These are phyloP conservation scores for Noccaea caerulescens DNA, from an alignment of 345 rosid genomes.

Conservation along the genomic window DNA sequence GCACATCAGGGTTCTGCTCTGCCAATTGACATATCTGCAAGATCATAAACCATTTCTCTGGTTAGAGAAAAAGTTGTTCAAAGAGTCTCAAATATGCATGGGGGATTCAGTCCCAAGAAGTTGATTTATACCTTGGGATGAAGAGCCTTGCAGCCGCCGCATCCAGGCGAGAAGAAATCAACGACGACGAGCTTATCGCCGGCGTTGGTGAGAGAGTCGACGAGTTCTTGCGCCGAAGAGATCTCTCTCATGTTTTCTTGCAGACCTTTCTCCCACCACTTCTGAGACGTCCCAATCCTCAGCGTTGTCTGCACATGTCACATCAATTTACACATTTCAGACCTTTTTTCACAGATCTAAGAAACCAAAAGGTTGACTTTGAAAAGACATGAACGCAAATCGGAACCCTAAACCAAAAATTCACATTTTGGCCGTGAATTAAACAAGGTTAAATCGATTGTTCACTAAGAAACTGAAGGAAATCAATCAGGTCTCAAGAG, in stretches of 20 bases:
- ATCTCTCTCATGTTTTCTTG: constrained; percentile 86
- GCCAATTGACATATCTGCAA: constrained; percentile 83
- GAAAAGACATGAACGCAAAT: constrained; percentile 3
- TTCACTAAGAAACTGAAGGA: not conserved
- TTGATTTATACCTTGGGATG: constrained; percentile 77
- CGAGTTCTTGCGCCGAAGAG: constrained; percentile 83
- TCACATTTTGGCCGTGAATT: not conserved
- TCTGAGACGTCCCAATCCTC: constrained; percentile 62
- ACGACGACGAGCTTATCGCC: constrained; percentile 87
- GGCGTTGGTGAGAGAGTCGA: constrained; percentile 62
- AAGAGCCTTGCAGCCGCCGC: constrained; percentile 96
- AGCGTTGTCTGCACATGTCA: constrained; percentile 47
- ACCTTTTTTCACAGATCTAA: not conserved
- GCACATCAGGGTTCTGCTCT: constrained; percentile 73
- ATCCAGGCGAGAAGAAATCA: constrained; percentile 96
- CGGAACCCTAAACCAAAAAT: not conserved
- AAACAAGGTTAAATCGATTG: not conserved
- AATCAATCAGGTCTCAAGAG: not conserved
- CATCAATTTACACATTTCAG: constrained; percentile 16
- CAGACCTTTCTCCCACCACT: constrained; percentile 91
- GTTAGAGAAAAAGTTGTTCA: not conserved
- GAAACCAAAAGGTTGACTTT: not conserved
- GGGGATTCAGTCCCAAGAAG: not conserved
- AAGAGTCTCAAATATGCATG: too few relatives aligned
- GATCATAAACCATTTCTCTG: constrained; percentile 5